Evolutionary conservation across 495 filamentous ascomycete genomes (phyloP).

Genomic region (Articulospora tetracladia): DNA sequence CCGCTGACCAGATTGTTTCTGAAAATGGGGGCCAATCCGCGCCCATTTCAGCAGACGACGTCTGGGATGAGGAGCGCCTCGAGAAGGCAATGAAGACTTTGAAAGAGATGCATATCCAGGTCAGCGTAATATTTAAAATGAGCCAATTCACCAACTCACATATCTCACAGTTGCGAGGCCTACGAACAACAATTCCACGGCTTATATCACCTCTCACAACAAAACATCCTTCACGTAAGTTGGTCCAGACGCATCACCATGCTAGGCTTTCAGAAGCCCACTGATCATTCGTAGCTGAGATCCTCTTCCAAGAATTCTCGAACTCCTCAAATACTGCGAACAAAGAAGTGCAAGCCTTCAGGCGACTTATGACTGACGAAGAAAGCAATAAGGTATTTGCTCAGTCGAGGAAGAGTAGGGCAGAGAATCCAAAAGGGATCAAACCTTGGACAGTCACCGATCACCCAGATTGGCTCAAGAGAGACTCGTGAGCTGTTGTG

Average conservation of each 20-base stretch:
- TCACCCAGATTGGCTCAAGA: slow-evolving; percentile 43
- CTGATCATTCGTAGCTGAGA: slow-evolving; percentile 31
- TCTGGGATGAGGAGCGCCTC: slow-evolving; percentile 26
- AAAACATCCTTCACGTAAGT: slow-evolving; percentile 36
- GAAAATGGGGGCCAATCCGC: not conserved
- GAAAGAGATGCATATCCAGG: slow-evolving; percentile 30
- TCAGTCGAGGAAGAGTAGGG: slow-evolving; percentile 38
- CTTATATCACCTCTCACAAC: slow-evolving; percentile 39
- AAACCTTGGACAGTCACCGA: slow-evolving; percentile 45
- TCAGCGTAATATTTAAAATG: slow-evolving; percentile 2
- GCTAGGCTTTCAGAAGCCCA: not conserved
- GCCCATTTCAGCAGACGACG: slow-evolving; percentile 9
- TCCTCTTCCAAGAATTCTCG: slow-evolving; percentile 32
- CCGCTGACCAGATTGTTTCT: not conserved
- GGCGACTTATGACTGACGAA: slow-evolving; percentile 31
- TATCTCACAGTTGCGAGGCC: slow-evolving; percentile 32
- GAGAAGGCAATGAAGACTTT: slow-evolving; percentile 21
- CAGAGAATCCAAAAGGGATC: slow-evolving; percentile 42
- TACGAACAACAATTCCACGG: slow-evolving; percentile 41
- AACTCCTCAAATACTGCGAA: slow-evolving; percentile 33
- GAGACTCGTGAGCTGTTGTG: slow-evolving; percentile 8
- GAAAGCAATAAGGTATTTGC: slow-evolving; percentile 38
- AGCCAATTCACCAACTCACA: not conserved
- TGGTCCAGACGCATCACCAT: not conserved
- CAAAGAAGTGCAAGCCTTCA: slow-evolving; percentile 40